These are phyloP conservation scores for Tubosaeta sp. DNA, from an alignment of 768 basidiomycete species.

Conservation along the genomic window DNA sequence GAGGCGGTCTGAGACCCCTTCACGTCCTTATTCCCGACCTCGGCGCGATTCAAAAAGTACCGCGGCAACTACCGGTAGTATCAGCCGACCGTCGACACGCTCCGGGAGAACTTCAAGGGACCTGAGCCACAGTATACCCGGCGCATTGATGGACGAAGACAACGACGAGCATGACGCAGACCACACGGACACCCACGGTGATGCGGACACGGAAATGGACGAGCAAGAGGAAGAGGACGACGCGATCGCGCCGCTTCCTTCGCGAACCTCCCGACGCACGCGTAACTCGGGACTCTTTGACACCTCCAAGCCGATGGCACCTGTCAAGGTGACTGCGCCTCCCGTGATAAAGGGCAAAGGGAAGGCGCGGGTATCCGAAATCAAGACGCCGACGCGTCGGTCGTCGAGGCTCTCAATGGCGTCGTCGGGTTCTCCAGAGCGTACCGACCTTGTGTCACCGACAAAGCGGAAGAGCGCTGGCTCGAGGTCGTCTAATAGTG, in stretches of 20 bases:
- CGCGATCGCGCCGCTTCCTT: slow-evolving; percentile 31
- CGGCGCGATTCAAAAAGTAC: slow-evolving; percentile 7
- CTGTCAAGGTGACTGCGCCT: not conserved
- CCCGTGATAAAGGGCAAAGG: slow-evolving; percentile 12
- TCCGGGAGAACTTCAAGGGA: slow-evolving; percentile 6
- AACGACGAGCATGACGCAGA: slow-evolving; percentile 25
- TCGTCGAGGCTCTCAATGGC: slow-evolving; percentile 38
- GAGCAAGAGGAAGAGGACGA: slow-evolving; percentile 36
- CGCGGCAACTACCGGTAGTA: not conserved
- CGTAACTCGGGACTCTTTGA: slow-evolving; percentile 10
- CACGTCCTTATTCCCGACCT: slow-evolving; percentile 12
- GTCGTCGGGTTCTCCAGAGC: slow-evolving; percentile 33
- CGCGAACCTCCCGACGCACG: slow-evolving; percentile 19
- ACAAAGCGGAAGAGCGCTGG: slow-evolving; percentile 24
- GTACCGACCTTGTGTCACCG: slow-evolving; percentile 20
- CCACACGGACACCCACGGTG: slow-evolving; percentile 20
- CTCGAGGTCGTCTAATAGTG: slow-evolving; percentile 7
- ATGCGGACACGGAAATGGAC: slow-evolving; percentile 15
- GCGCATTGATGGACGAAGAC: slow-evolving; percentile 40
- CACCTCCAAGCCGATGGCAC: slow-evolving; percentile 1
- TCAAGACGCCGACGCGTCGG: slow-evolving; percentile 29
- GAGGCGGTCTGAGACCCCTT: slow-evolving; percentile 10
- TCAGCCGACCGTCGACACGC: not conserved
- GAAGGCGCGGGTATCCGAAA: slow-evolving; percentile 17
- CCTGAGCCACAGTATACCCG: slow-evolving; percentile 37